Evolutionary conservation across 768 basidiomycete genomes (phyloP).

Genomic region (Suillus alpinus): DNA sequence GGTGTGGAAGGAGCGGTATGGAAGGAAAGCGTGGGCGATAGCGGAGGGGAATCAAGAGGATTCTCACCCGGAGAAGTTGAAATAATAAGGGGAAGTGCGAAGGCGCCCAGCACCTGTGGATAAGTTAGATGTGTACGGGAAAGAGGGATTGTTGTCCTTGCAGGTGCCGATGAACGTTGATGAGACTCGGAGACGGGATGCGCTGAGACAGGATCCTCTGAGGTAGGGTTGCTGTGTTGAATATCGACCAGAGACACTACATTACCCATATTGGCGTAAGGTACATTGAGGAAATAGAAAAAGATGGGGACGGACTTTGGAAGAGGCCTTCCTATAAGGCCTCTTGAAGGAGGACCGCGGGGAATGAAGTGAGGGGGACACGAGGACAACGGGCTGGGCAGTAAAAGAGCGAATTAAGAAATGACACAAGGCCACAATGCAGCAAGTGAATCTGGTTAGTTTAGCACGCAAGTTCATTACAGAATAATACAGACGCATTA

Average conservation of each 20-base stretch:
- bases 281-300: slow-evolving; percentile 8
- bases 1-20: slow-evolving; percentile 50
- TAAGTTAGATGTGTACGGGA: slow-evolving; percentile 33
- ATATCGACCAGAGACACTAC: slow-evolving; percentile 32
- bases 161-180: slow-evolving; percentile 7
- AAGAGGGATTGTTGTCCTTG: slow-evolving; percentile 24
- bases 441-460: slow-evolving; percentile 10
- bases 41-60: slow-evolving; percentile 34
- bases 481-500: slow-evolving; percentile 15
- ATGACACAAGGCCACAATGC: slow-evolving; percentile 23
- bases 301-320: slow-evolving; percentile 21
- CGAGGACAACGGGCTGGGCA: slow-evolving; percentile 27
- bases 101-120: slow-evolving; percentile 31
- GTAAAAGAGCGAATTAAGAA: slow-evolving; percentile 16
- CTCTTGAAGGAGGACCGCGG: slow-evolving; percentile 22
- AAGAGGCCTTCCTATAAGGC: slow-evolving; percentile 19
- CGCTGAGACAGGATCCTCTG: slow-evolving; percentile 12
- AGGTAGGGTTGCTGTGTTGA: slow-evolving; percentile 20
- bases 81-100: slow-evolving; percentile 28
- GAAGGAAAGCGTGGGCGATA: slow-evolving; percentile 40
- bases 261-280: slow-evolving; percentile 25
- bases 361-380: slow-evolving; percentile 25
- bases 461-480: slow-evolving; percentile 18
- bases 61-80: slow-evolving; percentile 35
- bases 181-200: not conserved